Evolutionary conservation across 345 rosid genomes (phyloP), one percentile per base, ranked within the genome.

Genomic region (Adansonia digitata): DNA sequence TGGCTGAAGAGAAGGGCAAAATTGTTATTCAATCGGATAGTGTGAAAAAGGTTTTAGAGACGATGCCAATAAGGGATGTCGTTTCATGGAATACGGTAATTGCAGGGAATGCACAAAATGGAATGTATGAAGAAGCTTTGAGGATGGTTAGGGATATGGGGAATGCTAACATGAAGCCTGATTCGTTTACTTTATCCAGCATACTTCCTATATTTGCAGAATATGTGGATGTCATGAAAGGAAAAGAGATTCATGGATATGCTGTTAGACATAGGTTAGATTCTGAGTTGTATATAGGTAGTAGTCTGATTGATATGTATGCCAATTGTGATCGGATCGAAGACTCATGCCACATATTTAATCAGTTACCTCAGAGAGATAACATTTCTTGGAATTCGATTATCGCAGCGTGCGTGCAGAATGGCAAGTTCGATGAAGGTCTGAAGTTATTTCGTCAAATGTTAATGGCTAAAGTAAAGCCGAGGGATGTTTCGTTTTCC

Each of bases 11-110:
- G 65, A 57, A 62, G 11, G 42, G 15, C 7, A 6, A 17, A 40
- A 15, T 7, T 10, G 20, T 31, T 46, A 14, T 51, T 74, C 59
- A 12, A 61, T 46, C 45, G 71, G 84, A 88, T 40, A 66, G 81
- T 73, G 88, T 90, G 60, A 78, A 73, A 55, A 90, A 84, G 79
- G 86, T 94, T 57, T 92, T 94, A 57, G 89, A 92, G 71, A 45
- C 49, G 81, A 90, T 94, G 96, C 94, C 94, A 3, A 55, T 55
- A n/a, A 87, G 87, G 75, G 97, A 90, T 78, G 72, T 88, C 55
- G 94, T 94, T 71, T 94, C 98, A 0, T 94, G 92, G 93, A 94
- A 94, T 74, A 94, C 97, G 1, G 82, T 92, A 64, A 85, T 92
- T 76, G 81, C 88, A 14, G 94, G 96, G 43, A 83, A 82, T 80